phyloP scores from a whole-genome alignment of 1,284 basidiomycete genomes.

The Phlebopus sp. region DNA sequence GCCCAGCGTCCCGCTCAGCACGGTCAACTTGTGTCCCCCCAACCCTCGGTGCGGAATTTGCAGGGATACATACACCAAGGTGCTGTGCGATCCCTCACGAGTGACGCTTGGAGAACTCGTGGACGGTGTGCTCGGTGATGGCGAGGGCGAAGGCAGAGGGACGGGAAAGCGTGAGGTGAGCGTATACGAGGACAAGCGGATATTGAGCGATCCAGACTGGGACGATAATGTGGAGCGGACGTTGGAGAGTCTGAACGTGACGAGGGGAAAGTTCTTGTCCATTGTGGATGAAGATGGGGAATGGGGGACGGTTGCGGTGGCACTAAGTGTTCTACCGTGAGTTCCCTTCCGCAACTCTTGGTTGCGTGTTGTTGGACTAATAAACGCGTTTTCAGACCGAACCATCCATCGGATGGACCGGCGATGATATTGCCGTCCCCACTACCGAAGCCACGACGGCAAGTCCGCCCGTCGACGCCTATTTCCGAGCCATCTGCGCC shows the following conservation, averaged over 20 bases:
- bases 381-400: constrained; percentile 37
- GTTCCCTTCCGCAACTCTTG: constrained; percentile 36
- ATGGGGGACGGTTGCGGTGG: constrained; percentile 71
- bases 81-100: constrained; percentile 67
- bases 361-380: not conserved
- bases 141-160: constrained; percentile 36
- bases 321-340: constrained; percentile 68
- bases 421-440: constrained; percentile 61
- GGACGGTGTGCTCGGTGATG: constrained; percentile 57
- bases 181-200: constrained; percentile 81
- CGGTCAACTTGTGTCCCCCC: constrained; percentile 61
- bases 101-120: constrained; percentile 75
- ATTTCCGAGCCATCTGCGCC: too few species aligned
- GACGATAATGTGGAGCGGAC: constrained; percentile 79
- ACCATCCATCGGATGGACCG: constrained; percentile 47
- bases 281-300: constrained; percentile 89
- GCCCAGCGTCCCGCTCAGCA: constrained; percentile 69
- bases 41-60: constrained; percentile 83
- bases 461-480: constrained; percentile 41
- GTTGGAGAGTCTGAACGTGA: constrained; percentile 69
- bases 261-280: constrained; percentile 77
- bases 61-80: constrained; percentile 76
- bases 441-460: constrained; percentile 52
- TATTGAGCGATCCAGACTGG: constrained; percentile 87
- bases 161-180: constrained; percentile 60